These are phyloP conservation scores for Saxophila tyrrhenica DNA, from an alignment of 495 filamentous ascomycete genomes.

Conservation along the genomic window DNA sequence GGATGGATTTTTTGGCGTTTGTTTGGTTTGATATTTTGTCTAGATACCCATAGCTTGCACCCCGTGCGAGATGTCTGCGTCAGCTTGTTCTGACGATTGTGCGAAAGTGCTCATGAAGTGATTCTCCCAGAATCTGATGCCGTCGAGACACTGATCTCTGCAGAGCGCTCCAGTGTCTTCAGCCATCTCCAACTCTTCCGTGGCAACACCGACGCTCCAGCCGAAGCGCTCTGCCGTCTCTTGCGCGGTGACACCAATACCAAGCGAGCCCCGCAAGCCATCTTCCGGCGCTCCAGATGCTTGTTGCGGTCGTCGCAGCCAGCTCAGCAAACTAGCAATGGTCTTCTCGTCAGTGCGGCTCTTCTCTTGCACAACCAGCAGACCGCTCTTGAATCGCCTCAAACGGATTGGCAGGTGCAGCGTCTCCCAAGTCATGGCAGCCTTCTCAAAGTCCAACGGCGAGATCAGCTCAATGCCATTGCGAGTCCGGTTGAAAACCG, in stretches of 20 bases:
- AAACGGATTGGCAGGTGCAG: constrained; percentile 77
- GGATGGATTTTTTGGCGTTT: too few relatives aligned
- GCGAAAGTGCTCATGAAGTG: constrained; percentile 19
- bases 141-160: constrained; percentile 32
- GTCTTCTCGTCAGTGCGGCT: constrained; percentile 90
- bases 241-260: constrained; percentile 76
- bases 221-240: constrained; percentile 85
- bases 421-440: constrained; percentile 77
- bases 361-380: constrained; percentile 79
- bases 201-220: constrained; percentile 97
- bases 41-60: too few relatives aligned
- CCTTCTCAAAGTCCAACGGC: constrained; percentile 83
- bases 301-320: constrained; percentile 61
- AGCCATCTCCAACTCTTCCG: constrained; percentile 90
- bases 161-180: constrained; percentile 32
- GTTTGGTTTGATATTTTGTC: too few relatives aligned
- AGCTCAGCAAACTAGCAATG: constrained; percentile 58
- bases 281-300: constrained; percentile 40
- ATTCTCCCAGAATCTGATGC: constrained; percentile 35
- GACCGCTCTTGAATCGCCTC: constrained; percentile 78
- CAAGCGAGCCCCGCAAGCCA: constrained; percentile 32
- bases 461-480: constrained; percentile 92
- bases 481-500: constrained; percentile 89
- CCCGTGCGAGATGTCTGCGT: too few relatives aligned
- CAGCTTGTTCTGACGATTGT: too few relatives aligned